Conservation (phyloP, 1,284 basidiomycete genomes). For the Trametes pubescens region DNA sequence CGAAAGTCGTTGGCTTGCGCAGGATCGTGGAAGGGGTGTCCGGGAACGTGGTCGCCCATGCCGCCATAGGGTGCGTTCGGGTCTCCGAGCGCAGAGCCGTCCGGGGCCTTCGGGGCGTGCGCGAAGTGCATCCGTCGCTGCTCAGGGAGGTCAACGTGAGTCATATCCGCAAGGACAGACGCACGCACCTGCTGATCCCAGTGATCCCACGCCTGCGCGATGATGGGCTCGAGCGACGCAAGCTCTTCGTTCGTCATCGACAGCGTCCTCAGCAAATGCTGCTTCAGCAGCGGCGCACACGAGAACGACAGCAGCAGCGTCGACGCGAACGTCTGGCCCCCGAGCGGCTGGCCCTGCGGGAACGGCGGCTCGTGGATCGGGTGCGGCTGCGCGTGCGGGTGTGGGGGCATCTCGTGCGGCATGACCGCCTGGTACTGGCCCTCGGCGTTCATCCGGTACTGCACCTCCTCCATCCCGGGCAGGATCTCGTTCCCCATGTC, state of each 20-base stretch:
- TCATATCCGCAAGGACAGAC: constrained; percentile 10
- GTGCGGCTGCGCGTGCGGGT: constrained; percentile 38
- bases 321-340: constrained; percentile 77
- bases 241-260: constrained; percentile 80
- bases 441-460: constrained; percentile 64
- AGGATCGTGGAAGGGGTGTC: constrained; percentile 39
- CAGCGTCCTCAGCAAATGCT: constrained; percentile 73
- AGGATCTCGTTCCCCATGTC: constrained; percentile 77
- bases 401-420: constrained; percentile 55
- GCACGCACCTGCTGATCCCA: constrained; percentile 77
- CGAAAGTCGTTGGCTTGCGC: constrained; percentile 64
- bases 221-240: constrained; percentile 76
- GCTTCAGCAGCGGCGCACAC: constrained; percentile 73
- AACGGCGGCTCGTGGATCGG: constrained; percentile 47
- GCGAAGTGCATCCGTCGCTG: constrained; percentile 74
- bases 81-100: constrained; percentile 40
- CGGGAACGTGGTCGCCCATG: constrained; percentile 40
- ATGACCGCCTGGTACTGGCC: constrained; percentile 65
- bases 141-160: constrained; percentile 15
- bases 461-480: constrained; percentile 65
- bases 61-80: constrained; percentile 45
- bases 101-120: constrained; percentile 48
- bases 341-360: constrained; percentile 48
- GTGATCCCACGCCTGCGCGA: constrained; percentile 82
- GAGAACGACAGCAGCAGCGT: constrained; percentile 76